phyloP scores from a whole-genome alignment of 805 yeast species.

The Candida tammaniensis region DNA sequence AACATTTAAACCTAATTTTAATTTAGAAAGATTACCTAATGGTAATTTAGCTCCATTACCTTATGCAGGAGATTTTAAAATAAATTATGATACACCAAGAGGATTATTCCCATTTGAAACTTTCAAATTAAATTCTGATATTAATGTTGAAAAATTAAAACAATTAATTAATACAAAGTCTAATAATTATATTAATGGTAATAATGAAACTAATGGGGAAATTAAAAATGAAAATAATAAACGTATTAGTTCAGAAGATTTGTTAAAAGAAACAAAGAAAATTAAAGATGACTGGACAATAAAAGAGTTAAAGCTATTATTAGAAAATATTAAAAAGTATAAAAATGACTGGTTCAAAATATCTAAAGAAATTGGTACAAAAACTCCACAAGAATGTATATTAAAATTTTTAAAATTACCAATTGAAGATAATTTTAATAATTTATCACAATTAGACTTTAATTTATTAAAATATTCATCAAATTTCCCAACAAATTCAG shows the following conservation, averaged over 20 bases:
- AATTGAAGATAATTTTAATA: conserved; percentile 70
- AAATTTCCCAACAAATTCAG: conserved; percentile 77
- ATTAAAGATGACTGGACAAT: conserved; percentile 58
- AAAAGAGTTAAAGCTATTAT: conserved; percentile 56
- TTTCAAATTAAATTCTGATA: conserved; percentile 61
- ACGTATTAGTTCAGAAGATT: conserved; percentile 1
- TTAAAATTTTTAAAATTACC: conserved; percentile 76
- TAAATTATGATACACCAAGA: conserved; percentile 83
- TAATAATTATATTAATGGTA: conserved; percentile 1
- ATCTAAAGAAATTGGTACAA: conserved; percentile 61
- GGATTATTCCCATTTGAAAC: conserved; percentile 91
- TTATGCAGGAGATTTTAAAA: conserved; percentile 70
- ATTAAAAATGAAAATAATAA: neutral
- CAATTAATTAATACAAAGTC: conserved; percentile 18
- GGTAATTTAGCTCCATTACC: conserved; percentile 55
- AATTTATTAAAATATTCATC: conserved; percentile 82
- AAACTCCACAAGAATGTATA: conserved; percentile 76
- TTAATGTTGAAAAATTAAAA: conserved; percentile 37
- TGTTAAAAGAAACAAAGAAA: conserved; percentile 17
- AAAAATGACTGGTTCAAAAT: conserved; percentile 80
- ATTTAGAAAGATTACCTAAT: conserved; percentile 48
- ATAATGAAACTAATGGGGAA: neutral
- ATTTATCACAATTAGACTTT: conserved; percentile 44
- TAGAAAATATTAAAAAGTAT: conserved; percentile 59
- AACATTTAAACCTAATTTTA: conserved; percentile 62